A percentile compares a stretch with the other conserved stretches of the same genome.
These are phyloP conservation scores for Jamesozyma hellenica DNA, from an alignment of 805 yeast species.

Conservation along the genomic window DNA sequence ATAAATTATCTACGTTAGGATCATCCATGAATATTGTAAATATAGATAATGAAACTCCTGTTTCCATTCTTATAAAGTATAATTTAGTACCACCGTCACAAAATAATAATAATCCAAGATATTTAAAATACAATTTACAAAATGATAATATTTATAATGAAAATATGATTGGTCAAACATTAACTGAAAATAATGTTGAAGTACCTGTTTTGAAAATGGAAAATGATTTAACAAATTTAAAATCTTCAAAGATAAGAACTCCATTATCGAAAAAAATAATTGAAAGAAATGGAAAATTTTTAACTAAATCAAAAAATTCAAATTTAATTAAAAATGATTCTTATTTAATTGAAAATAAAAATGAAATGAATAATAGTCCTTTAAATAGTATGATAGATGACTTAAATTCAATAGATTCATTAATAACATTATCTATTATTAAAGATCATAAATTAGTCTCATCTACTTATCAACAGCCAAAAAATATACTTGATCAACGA, in stretches of 20 bases:
- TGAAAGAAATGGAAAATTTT: too few relatives aligned
- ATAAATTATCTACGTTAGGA: conserved; percentile 25
- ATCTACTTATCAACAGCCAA: conserved; percentile 5
- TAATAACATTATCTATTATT: conserved; percentile 22
- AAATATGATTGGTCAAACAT: too few relatives aligned
- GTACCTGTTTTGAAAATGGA: too few relatives aligned
- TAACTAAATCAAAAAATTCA: too few relatives aligned
- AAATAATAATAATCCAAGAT: neutral
- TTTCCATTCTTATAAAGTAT: conserved; percentile 22
- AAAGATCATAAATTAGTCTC: conserved; percentile 11
- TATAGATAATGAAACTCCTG: conserved; percentile 24
- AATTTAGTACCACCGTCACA: conserved; percentile 20
- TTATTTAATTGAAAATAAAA: too few relatives aligned
- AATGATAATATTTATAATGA: neutral
- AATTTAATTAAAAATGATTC: too few relatives aligned
- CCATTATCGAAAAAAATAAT: too few relatives aligned
- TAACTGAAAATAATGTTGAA: too few relatives aligned
- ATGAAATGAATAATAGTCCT: too few relatives aligned
- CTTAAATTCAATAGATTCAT: conserved; percentile 15
- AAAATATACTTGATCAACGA: conserved; percentile 4
- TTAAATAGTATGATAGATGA: conserved; percentile 17
- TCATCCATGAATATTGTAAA: conserved; percentile 25
- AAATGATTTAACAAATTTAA: too few relatives aligned
- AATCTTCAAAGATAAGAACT: too few relatives aligned
- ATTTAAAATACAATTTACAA: too few relatives aligned